Percentiles rank a stretch among this genome's conserved stretches.
Evolutionary conservation across 1,284 basidiomycete species (phyloP).

Genomic region (Rugosomyces carneus): DNA sequence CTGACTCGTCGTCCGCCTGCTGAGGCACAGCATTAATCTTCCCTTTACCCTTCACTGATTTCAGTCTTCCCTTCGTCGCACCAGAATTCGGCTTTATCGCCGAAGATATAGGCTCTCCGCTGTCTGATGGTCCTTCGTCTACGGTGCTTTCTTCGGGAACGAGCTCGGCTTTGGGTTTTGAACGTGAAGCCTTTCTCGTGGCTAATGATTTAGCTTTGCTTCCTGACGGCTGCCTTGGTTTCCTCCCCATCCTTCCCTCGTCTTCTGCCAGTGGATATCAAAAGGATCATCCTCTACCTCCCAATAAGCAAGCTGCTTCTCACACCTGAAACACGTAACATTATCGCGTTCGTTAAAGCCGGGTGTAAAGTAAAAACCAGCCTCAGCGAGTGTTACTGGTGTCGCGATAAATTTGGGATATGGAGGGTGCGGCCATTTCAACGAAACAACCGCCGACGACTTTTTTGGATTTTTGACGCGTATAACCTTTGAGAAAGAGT

Average conservation of each 20-base stretch:
- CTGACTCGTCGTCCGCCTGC: neutral
- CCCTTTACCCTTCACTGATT: neutral
- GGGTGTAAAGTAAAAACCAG: slow-evolving; percentile 78
- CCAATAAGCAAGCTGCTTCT: slow-evolving; percentile 75
- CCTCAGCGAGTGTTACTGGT: slow-evolving; percentile 65
- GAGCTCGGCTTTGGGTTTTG: slow-evolving; percentile 22
- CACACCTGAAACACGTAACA: slow-evolving; percentile 73
- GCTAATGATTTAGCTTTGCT: slow-evolving; percentile 10
- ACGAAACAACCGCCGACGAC: slow-evolving; percentile 30
- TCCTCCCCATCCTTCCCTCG: slow-evolving; percentile 16
- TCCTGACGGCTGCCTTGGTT: slow-evolving; percentile 5
- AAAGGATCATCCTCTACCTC: slow-evolving; percentile 76
- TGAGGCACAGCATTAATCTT: neutral
- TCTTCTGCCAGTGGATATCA: slow-evolving; percentile 56
- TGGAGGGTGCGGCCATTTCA: slow-evolving; percentile 65
- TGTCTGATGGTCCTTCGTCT: slow-evolving; percentile 8
- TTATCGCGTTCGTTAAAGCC: slow-evolving; percentile 57
- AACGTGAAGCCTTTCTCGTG: slow-evolving; percentile 28
- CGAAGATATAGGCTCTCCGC: neutral
- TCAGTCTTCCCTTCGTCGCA: neutral
- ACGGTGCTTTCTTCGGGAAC: slow-evolving; percentile 7
- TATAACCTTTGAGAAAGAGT: slow-evolving; percentile 52
- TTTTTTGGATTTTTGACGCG: slow-evolving; percentile 44
- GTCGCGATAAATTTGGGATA: slow-evolving; percentile 49
- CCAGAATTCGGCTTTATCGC: neutral